Evolutionary conservation across 495 filamentous ascomycete genomes (phyloP), one percentile per base, ranked within the genome.

Genomic region (Daldinia vernicosa): DNA sequence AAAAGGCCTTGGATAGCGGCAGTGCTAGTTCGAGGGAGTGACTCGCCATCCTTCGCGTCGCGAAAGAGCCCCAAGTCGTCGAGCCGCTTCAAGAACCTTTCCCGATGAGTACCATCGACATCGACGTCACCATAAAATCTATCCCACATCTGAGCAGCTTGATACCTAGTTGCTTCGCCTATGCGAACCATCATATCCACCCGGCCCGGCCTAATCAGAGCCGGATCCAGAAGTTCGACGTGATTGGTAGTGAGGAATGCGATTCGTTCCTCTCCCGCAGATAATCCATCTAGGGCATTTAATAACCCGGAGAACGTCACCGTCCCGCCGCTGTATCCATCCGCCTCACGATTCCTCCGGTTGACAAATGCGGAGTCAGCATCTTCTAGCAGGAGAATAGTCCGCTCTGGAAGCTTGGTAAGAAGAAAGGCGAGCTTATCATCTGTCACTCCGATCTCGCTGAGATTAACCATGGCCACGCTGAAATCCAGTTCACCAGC

Each of bases 181-280:
- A 99, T 89, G 40, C 92, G 88, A 3, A 97, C 89, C 47, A 91
- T 95, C 89, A 98, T 92, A 78, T 99, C 95, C 1, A 99, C 93
- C 58, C 95, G 85, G 5, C 95, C 95, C 2, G 95, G 95, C 28
- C 95, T 86, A 28, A 99, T 91, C 43, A 99, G 82, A 24, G 95
- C 95, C 68, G 89, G 88, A 74, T 99, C 95, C 1, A 99, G 86
- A 17, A 92, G 87, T 61, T 97, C 92, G 30, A 96, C 88, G 67
- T 98, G 92, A 70, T 99, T 99, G 22, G 95, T 99, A 5, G 95
- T 99, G 56, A 99, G 86, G 77, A 99, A 95, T 15, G 96, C 87
- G 59, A 99, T 90, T 15, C 95, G 86, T 79, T 98, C 93, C 74
- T 99, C 95, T 2, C 93, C 93, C 64, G 94, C 96, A n/a, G 94